Evolutionary conservation across 805 yeast genomes (phyloP).

Genomic region (Teunomyces atbi): DNA sequence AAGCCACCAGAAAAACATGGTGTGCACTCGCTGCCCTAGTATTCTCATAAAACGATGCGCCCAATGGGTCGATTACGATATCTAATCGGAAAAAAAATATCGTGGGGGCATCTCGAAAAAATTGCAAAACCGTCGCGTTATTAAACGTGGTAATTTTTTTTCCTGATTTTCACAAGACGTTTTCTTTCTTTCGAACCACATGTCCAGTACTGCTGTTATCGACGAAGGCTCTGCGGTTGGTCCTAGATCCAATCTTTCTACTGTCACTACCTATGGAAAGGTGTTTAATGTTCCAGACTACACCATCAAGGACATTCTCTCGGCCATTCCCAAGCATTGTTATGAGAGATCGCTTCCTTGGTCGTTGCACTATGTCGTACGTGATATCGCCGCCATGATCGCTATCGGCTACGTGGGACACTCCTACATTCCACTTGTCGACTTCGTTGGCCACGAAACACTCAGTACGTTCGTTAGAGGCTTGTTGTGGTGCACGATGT

Average conservation of each 20-base stretch:
- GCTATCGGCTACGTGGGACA: slow-evolving; percentile 54
- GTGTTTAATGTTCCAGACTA: slow-evolving; percentile 71
- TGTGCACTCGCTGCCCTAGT: no score
- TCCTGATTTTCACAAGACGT: not conserved
- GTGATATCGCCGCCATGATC: slow-evolving; percentile 56
- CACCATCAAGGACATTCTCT: slow-evolving; percentile 70
- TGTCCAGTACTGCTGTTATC: slow-evolving; percentile 4
- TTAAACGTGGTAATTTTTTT: not conserved
- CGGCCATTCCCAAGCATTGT: slow-evolving; percentile 71
- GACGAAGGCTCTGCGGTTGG: slow-evolving; percentile 4
- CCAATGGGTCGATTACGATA: not conserved
- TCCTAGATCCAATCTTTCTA: slow-evolving; percentile 30
- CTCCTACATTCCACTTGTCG: slow-evolving; percentile 47
- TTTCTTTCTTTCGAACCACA: not conserved
- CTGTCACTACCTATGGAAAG: slow-evolving; percentile 62
- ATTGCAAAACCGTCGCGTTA: not conserved
- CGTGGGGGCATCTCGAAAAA: not conserved
- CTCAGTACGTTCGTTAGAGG: slow-evolving; percentile 40
- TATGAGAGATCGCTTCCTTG: slow-evolving; percentile 58
- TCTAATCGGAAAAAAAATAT: not conserved
- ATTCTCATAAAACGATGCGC: no score
- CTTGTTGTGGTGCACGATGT: slow-evolving; percentile 57
- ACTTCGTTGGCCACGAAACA: slow-evolving; percentile 33
- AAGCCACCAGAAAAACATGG: no score
- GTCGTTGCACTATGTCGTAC: slow-evolving; percentile 62